phyloP scores from a whole-genome alignment of 805 yeast species.

The Huiozyma sinensis region DNA sequence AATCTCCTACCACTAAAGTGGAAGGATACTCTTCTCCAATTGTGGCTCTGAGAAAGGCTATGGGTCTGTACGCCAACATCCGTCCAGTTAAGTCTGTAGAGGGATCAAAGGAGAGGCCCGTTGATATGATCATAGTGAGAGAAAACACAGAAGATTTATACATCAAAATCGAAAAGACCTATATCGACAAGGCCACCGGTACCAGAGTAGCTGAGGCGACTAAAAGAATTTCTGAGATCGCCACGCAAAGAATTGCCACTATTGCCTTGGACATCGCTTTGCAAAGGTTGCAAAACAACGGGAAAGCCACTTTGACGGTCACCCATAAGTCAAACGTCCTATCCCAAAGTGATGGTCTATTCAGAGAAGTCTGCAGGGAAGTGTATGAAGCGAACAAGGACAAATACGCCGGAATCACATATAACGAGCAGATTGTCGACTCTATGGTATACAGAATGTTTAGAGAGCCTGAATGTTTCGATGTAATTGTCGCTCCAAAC shows the following conservation, averaged over 20 bases:
- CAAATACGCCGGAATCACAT: slow-evolving; percentile 47
- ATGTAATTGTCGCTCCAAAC: slow-evolving; percentile 97
- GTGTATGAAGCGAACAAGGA: slow-evolving; percentile 41
- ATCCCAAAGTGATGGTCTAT: slow-evolving; percentile 86
- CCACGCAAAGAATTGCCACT: slow-evolving; percentile 75
- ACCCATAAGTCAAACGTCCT: slow-evolving; percentile 95
- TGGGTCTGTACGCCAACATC: slow-evolving; percentile 92
- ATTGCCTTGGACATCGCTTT: slow-evolving; percentile 89
- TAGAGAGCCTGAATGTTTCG: slow-evolving; percentile 95
- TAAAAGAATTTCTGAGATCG: slow-evolving; percentile 87
- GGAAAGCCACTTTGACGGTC: slow-evolving; percentile 59
- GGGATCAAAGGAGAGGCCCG: slow-evolving; percentile 68
- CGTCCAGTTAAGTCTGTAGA: slow-evolving; percentile 94
- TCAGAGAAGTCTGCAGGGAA: slow-evolving; percentile 67
- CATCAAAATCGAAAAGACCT: slow-evolving; percentile 82
- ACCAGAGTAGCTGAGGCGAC: slow-evolving; percentile 92
- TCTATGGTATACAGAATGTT: slow-evolving; percentile 98
- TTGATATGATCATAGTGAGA: slow-evolving; percentile 95
- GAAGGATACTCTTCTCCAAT: slow-evolving; percentile 97
- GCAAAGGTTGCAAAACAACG: slow-evolving; percentile 71
- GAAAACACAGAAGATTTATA: slow-evolving; percentile 98
- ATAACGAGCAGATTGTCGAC: slow-evolving; percentile 95
- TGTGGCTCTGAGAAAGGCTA: slow-evolving; percentile 92
- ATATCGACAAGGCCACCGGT: slow-evolving; percentile 60
- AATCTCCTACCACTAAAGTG: slow-evolving; percentile 88